Evolutionary conservation across 2,329 filamentous ascomycete species (phyloP), one percentile per base, ranked within the genome.

Genomic region (Epichloe hybrida): DNA sequence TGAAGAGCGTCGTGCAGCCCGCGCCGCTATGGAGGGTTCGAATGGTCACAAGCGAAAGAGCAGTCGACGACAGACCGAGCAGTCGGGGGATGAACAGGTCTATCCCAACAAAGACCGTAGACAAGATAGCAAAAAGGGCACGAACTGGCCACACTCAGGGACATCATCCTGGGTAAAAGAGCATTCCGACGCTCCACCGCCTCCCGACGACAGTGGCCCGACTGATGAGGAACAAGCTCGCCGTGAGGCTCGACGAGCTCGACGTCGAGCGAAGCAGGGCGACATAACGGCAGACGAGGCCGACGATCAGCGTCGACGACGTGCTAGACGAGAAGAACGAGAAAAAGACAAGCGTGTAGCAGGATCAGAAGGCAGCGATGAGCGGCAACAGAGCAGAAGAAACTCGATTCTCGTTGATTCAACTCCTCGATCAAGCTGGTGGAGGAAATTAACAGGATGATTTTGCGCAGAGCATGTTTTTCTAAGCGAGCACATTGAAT

Each of bases 141-240:
- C 71, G 8, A 69, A 68, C 9, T 83, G 80, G 80, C 79, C 80
- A 17, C 76, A 81, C 60, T 81, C 76, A 7, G 79, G 80, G 27
- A 83, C 79, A 0, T 79, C 76, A 8, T 82, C 78, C 0, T 83
- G 80, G 80, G 79, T 83, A 4, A 81, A 81, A 62, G 79, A 83
- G 12, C 74, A 81, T 57, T 77, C 75, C 2, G 80, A 81, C 56
- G 79, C 78, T 3, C 77, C 77, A 2, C 77, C 79, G 3, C 79
- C 79, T 2, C 77, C 76, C 1, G 70, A 72, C 0, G 67, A 68
- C 39, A 57, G 58, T 43, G 66, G 64, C 13, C 61, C 52, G 11
- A 53, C 61, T 3, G 71, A 74, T 9, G 72, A 75, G 31, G 75
- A 76, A 20, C 72, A 72, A 46, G 72, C 70, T 9, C 69, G 74